Evolutionary conservation across 331 rosid genomes (phyloP).

Genomic region (Malus hybrid): DNA sequence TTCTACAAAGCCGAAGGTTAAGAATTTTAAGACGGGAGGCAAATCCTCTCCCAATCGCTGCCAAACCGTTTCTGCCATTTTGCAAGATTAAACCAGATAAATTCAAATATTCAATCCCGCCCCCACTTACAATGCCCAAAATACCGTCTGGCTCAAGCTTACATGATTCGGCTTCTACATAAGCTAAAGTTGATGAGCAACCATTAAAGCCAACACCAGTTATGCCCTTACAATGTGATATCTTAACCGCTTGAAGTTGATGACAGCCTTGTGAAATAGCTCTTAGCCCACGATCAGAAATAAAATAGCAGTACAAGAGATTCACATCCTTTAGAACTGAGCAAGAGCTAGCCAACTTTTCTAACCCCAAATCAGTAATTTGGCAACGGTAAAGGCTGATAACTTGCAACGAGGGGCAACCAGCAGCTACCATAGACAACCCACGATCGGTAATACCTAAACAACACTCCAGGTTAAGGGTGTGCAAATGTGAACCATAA

Average conservation of each 20-base stretch:
- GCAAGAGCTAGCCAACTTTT: constrained; percentile 34
- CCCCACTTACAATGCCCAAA: constrained; percentile 41
- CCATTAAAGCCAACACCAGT: constrained; percentile 47
- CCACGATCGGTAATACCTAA: constrained; percentile 42
- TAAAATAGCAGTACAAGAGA: constrained; percentile 31
- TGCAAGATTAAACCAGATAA: constrained; percentile 31
- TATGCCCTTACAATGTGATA: constrained; percentile 34
- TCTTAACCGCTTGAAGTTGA: constrained; percentile 38
- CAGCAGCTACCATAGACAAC: constrained; percentile 33
- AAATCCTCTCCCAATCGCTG: constrained; percentile 25
- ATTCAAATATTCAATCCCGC: constrained; percentile 48
- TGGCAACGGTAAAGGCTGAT: constrained; percentile 47
- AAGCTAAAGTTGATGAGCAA: constrained; percentile 43
- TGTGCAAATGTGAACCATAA: constrained; percentile 43
- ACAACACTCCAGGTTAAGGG: constrained; percentile 48
- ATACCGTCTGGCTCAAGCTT: constrained; percentile 40
- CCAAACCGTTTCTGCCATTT: constrained; percentile 27
- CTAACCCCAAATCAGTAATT: constrained; percentile 42
- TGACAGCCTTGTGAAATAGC: constrained; percentile 33
- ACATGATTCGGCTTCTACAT: constrained; percentile 53
- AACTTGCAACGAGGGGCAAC: constrained; percentile 32
- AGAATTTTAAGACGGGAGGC: constrained; percentile 39
- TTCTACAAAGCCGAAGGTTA: constrained; percentile 43
- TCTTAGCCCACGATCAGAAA: constrained; percentile 46
- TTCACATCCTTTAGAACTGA: constrained; percentile 33